Conservation (phyloP, 2,329 filamentous ascomycete species). For the Fusarium haematococcum region DNA sequence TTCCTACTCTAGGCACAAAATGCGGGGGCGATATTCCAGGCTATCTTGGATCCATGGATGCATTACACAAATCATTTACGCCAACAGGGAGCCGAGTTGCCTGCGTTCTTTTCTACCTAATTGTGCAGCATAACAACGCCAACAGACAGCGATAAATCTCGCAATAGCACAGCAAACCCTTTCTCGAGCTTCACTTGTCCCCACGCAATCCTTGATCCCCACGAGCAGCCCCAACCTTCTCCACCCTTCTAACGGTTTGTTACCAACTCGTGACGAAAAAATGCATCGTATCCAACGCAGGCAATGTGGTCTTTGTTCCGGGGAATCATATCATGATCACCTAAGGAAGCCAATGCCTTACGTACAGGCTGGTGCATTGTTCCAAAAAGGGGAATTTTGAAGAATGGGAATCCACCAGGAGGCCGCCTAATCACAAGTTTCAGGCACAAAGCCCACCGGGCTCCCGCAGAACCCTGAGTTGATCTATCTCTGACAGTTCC, state of each 20-base stretch:
- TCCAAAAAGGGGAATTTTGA: slow-evolving; percentile 4
- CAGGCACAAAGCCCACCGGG: neutral
- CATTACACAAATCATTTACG: slow-evolving; percentile 33
- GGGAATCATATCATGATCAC: slow-evolving; percentile 33
- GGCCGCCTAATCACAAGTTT: slow-evolving; percentile 13
- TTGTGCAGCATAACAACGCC: neutral
- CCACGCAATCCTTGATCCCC: slow-evolving; percentile 32
- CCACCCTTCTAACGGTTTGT: slow-evolving; percentile 27
- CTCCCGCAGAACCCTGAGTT: slow-evolving; percentile 1
- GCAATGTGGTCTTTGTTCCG: neutral
- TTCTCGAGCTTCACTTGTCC: slow-evolving; percentile 7
- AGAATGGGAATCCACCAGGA: neutral
- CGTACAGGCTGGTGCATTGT: slow-evolving; percentile 1
- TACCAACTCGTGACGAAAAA: slow-evolving; percentile 32
- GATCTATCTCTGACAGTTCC: slow-evolving; percentile 2
- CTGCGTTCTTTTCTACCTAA: neutral
- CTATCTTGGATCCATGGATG: slow-evolving; percentile 10
- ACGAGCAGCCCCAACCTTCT: slow-evolving; percentile 27
- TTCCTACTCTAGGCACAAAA: slow-evolving; percentile 9
- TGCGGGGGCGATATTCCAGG: slow-evolving; percentile 30
- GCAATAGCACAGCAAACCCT: slow-evolving; percentile 6
- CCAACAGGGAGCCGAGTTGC: neutral
- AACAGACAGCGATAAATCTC: slow-evolving; percentile 14
- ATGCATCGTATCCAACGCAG: slow-evolving; percentile 19
- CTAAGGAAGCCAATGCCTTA: slow-evolving; percentile 4